Conservation (phyloP, 139 green algal species). For the Pseudopediastrum boryanum region DNA sequence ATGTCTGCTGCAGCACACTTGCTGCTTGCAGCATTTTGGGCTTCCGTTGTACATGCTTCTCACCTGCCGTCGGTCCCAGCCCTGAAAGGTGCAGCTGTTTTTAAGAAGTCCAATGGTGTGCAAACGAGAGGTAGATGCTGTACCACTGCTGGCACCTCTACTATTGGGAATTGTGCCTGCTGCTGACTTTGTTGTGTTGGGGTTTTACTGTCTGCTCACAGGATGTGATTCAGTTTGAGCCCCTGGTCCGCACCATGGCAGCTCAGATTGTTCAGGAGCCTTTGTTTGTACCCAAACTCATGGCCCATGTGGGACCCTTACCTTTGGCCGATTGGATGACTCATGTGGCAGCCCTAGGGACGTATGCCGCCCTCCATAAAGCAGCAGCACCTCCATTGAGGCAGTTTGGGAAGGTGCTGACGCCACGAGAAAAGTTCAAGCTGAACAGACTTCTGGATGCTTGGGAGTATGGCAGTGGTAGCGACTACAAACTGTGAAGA, state of each 20-base stretch:
- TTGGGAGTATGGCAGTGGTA: slow-evolving; percentile 69
- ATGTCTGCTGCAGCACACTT: no score
- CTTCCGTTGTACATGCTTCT: background rate
- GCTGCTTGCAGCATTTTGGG: background rate
- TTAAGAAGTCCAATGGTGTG: background rate
- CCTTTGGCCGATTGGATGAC: slow-evolving; percentile 69
- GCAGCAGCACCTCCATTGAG: slow-evolving; percentile 15
- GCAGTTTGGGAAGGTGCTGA: background rate
- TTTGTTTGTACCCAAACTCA: slow-evolving; percentile 66
- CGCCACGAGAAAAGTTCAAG: slow-evolving; percentile 10
- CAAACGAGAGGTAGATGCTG: background rate
- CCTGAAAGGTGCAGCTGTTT: background rate
- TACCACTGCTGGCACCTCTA: background rate
- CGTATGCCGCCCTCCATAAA: slow-evolving; percentile 53
- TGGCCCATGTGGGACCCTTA: slow-evolving; percentile 56
- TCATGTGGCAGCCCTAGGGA: slow-evolving; percentile 63
- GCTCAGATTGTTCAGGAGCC: slow-evolving; percentile 58
- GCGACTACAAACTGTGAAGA: slow-evolving; percentile 65
- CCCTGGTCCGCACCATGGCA: slow-evolving; percentile 54
- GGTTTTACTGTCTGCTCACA: slow-evolving; percentile 37
- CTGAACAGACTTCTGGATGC: slow-evolving; percentile 53
- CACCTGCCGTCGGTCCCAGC: background rate
- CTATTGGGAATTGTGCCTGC: background rate
- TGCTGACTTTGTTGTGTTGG: background rate
- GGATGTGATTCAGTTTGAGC: slow-evolving; percentile 84